Percentiles rank a stretch among this genome's conserved stretches.
These are phyloP conservation scores for Hypomyces perniciosus DNA, from an alignment of 2,329 filamentous ascomycete genomes.

Conservation along the genomic window DNA sequence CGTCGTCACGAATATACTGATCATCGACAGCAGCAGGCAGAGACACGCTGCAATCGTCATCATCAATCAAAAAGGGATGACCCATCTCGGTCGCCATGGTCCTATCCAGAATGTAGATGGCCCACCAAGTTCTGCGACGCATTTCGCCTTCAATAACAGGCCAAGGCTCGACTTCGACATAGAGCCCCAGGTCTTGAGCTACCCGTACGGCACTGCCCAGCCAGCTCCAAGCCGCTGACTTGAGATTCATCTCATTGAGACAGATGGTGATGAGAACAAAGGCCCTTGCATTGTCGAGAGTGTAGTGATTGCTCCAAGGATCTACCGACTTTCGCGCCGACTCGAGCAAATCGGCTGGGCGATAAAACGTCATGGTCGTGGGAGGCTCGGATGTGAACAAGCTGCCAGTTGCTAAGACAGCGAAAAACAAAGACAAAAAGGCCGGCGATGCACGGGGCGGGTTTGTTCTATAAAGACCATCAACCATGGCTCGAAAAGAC, in stretches of 20 bases:
- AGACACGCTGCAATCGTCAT: slow-evolving; percentile 78
- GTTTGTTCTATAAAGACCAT: slow-evolving; percentile 66
- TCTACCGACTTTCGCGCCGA: slow-evolving; percentile 64
- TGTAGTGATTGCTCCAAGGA: slow-evolving; percentile 73
- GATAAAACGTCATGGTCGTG: slow-evolving; percentile 45
- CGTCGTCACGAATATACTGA: slow-evolving; percentile 60
- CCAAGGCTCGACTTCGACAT: slow-evolving; percentile 68
- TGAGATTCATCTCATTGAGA: slow-evolving; percentile 78
- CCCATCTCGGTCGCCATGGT: slow-evolving; percentile 74
- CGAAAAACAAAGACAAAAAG: slow-evolving; percentile 77
- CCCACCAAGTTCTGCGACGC: slow-evolving; percentile 88
- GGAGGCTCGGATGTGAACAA: slow-evolving; percentile 58
- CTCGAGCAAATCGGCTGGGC: slow-evolving; percentile 62
- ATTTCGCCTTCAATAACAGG: slow-evolving; percentile 76
- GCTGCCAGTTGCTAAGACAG: slow-evolving; percentile 75
- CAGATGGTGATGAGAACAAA: slow-evolving; percentile 71
- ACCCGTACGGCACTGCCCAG: slow-evolving; percentile 72
- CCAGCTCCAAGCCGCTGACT: slow-evolving; percentile 81
- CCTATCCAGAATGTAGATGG: slow-evolving; percentile 83
- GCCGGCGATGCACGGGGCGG: slow-evolving; percentile 54
- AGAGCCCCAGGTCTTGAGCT: slow-evolving; percentile 77
- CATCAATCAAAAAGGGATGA: slow-evolving; percentile 74
- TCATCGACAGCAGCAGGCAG: slow-evolving; percentile 79
- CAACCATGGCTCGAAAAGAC: slow-evolving; percentile 68
- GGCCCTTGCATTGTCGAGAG: slow-evolving; percentile 67